Percentiles rank a stretch among this genome's conserved stretches.
Evolutionary conservation across 2,329 filamentous ascomycete genomes (phyloP).

Genomic region (Colletotrichum nymphaeae): DNA sequence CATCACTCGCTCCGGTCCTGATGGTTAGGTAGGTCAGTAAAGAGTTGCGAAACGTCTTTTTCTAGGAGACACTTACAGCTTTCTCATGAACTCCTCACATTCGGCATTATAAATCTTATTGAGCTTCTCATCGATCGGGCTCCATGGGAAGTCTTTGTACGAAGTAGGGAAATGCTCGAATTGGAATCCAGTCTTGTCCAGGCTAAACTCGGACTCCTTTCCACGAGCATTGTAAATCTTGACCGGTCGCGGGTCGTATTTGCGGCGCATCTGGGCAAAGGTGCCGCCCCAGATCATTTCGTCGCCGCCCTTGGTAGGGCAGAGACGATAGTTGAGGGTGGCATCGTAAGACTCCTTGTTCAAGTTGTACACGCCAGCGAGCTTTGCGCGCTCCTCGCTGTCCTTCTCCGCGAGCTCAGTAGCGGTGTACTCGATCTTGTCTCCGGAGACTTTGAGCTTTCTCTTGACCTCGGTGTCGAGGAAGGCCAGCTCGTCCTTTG

Average conservation of each 20-base stretch:
- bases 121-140: slow-evolving; percentile 14
- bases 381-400: slow-evolving; percentile 12
- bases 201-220: slow-evolving; percentile 6
- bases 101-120: slow-evolving; percentile 5
- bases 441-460: not conserved
- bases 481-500: slow-evolving; percentile 15
- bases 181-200: slow-evolving; percentile 14
- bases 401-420: not conserved
- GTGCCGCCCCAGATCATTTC: slow-evolving; percentile 24
- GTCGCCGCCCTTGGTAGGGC: slow-evolving; percentile 13
- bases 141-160: slow-evolving; percentile 16
- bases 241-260: slow-evolving; percentile 5
- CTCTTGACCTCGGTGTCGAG: slow-evolving; percentile 9
- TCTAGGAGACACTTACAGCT: not conserved
- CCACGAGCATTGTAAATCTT: slow-evolving; percentile 10
- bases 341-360: not conserved
- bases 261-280: slow-evolving; percentile 23
- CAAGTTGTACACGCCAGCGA: not conserved
- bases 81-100: slow-evolving; percentile 11
- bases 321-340: slow-evolving; percentile 18
- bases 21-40: not conserved
- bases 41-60: not conserved
- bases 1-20: slow-evolving; percentile 1
- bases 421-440: slow-evolving; percentile 5
- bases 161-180: slow-evolving; percentile 12